Base-by-base conservation (phyloP, 2,329 filamentous ascomycete species). In the Neofusicoccum cordaticola region DNA sequence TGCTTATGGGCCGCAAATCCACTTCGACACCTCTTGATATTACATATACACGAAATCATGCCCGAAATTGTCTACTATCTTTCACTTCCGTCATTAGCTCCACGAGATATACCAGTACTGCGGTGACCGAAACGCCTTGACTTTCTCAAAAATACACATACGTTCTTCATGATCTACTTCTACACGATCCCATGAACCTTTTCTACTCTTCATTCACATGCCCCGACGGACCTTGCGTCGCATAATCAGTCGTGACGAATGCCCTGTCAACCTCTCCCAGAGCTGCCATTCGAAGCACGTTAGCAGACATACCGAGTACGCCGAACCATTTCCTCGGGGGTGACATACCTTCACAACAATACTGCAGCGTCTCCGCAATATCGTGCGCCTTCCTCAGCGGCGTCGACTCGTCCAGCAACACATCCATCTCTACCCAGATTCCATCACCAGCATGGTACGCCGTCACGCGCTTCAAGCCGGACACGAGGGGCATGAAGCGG, bases 391-490 rank as follows among this genome's bases (percentile, higher is more conserved):
- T 79, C 50, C 80, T 80, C 60, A 88, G 69, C 57, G 78, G 82
- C 44, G 82, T 83, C 52, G 83, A 78, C 68, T 83, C 81, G 50
- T 84, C 81, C 68, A 88, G 75, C 41, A 89, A 74, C 19, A 88
- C 80, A 68, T 88, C 86, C 22, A 86, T 82, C 71, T 89, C 86
- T 0, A 86, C 85, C 80, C 86, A 88, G 1, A 88, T 79, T 6
- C 85, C 85, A 69, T 89, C 86, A 12, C 86, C 86, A 0, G 84
- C 82, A 69, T 88, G 86, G 68, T 89, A 88, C 0, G 84, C 83
- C 68, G 82, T 84, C 42, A 86, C 73, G 13, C 77, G 80, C 73
- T 86, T 85, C 72, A 85, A 84, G 3, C 83, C 83, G 44, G 80
- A 76, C 3, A 86, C 83, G 1, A 85, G 78, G 44, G 81, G 82